Base-by-base conservation (phyloP, 257 asterid genomes). In the Rubia yunnanensis region DNA sequence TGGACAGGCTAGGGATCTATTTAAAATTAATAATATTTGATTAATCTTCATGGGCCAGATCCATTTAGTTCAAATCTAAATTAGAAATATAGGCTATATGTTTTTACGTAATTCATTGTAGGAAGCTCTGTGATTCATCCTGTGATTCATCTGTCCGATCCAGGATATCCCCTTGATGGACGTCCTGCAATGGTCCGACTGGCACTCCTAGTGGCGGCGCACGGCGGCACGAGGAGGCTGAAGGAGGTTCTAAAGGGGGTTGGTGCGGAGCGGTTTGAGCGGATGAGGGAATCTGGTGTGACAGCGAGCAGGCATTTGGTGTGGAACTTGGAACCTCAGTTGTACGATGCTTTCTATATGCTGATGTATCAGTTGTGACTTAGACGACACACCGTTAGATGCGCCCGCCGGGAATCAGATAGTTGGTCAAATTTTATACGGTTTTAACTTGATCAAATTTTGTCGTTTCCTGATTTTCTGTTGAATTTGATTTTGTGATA, bases 91-190 rank as follows among this genome's bases (percentile, higher is more conserved):
- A n/a, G n/a, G n/a, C n/a, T n/a, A n/a, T n/a, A n/a, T n/a, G n/a
- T n/a, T n/a, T n/a, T n/a, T n/a, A n/a, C n/a, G n/a, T n/a, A n/a
- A n/a, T n/a, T n/a, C n/a, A n/a, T n/a, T n/a, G n/a, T n/a, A n/a
- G n/a, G n/a, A n/a, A n/a, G n/a, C n/a, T n/a, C n/a, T n/a, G n/a
- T n/a, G n/a, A n/a, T n/a, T n/a, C n/a, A n/a, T n/a, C n/a, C n/a
- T n/a, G n/a, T n/a, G n/a, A n/a, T n/a, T n/a, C n/a, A n/a, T n/a
- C 74, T 85, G 84, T 60, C 82, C 97, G 81, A 72, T 86, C 39
- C 97, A 89, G 86, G 99, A 92, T 71, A 28, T 92, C 67, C 99
- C 97, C 24, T 66, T 89, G 72, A 88, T 82, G 88, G 96, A 89
- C 68, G 77, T 89, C 0, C 38, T 92, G 77, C 74, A 77, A 35